phyloP scores from a whole-genome alignment of 129 eudicot species.

The Chrysanthemum makinoi region DNA sequence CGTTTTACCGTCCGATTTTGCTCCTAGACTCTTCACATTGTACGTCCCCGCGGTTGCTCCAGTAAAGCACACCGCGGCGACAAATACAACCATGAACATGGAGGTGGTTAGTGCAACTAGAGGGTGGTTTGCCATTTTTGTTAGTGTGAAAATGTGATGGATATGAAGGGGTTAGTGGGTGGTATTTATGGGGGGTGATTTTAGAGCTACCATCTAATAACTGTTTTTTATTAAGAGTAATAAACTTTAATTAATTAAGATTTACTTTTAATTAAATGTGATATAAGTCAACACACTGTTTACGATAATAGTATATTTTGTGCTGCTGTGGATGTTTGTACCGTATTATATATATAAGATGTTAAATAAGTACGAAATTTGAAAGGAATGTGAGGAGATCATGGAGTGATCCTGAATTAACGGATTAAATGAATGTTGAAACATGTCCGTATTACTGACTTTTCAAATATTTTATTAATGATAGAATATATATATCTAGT shows the following conservation, averaged over 20 bases:
- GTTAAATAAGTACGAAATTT: no score
- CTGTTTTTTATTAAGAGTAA: constrained; percentile 23
- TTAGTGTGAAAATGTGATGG: constrained; percentile 8
- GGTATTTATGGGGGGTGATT: constrained; percentile 32
- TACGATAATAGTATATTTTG: constrained; percentile 9
- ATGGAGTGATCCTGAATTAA: constrained; percentile 36
- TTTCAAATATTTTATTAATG: neutral
- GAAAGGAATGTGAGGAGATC: neutral
- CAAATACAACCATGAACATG: neutral
- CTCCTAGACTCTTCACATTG: constrained; percentile 49
- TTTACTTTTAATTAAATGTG: constrained; percentile 9
- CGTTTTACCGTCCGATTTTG: constrained; percentile 54
- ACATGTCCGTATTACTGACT: constrained; percentile 11
- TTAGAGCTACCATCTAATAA: constrained; percentile 26
- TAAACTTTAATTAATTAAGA: neutral
- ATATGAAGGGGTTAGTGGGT: constrained; percentile 24
- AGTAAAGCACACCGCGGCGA: constrained; percentile 17
- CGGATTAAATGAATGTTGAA: constrained; percentile 23
- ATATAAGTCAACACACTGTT: constrained; percentile 34
- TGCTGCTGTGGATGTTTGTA: no score
- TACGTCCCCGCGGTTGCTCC: constrained; percentile 19
- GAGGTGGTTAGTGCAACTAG: neutral
- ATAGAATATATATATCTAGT: neutral
- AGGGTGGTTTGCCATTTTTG: constrained; percentile 28
- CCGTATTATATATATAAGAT: no score